Conservation (phyloP, 495 filamentous ascomycete species). For the Apodospora peruviana region DNA sequence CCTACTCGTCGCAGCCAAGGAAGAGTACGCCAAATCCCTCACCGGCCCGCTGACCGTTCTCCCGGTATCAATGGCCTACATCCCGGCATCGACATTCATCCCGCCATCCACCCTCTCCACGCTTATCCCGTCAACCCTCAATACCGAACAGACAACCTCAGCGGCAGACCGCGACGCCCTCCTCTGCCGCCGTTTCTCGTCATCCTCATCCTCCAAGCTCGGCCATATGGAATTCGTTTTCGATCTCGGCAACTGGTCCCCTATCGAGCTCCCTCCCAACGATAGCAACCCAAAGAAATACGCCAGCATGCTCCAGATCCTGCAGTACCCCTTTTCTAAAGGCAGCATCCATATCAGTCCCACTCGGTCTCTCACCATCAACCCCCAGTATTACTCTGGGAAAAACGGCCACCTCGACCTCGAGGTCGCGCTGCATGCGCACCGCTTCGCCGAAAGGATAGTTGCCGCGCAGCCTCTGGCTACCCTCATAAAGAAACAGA, state of each 20-base stretch:
- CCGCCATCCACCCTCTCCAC: conserved; percentile 11
- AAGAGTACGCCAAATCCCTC: conserved; percentile 10
- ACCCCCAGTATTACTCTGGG: conserved; percentile 40
- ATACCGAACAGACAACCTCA: neutral
- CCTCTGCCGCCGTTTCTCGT: conserved; percentile 27
- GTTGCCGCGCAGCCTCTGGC: conserved; percentile 34
- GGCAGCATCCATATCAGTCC: conserved; percentile 43
- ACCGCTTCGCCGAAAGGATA: conserved; percentile 40
- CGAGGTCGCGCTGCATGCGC: conserved; percentile 32
- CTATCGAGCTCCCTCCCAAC: conserved; percentile 27
- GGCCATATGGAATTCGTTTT: conserved; percentile 51
- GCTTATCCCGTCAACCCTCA: conserved; percentile 4
- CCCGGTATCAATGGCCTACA: conserved; percentile 40
- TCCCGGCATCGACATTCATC: conserved; percentile 34
- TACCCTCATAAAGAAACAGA: conserved; percentile 32
- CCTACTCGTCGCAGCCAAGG: conserved; percentile 8
- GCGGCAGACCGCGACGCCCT: no score
- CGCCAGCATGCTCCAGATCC: conserved; percentile 46
- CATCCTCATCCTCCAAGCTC: conserved; percentile 26
- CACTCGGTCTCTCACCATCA: conserved; percentile 20
- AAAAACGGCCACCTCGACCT: conserved; percentile 38
- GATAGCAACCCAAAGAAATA: conserved; percentile 38
- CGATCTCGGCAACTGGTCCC: conserved; percentile 45
- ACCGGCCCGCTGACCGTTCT: conserved; percentile 19
- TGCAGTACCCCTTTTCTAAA: conserved; percentile 48